These are phyloP conservation scores for Clonostachys chloroleuca DNA, from an alignment of 2,329 filamentous ascomycete species.

Conservation along the genomic window DNA sequence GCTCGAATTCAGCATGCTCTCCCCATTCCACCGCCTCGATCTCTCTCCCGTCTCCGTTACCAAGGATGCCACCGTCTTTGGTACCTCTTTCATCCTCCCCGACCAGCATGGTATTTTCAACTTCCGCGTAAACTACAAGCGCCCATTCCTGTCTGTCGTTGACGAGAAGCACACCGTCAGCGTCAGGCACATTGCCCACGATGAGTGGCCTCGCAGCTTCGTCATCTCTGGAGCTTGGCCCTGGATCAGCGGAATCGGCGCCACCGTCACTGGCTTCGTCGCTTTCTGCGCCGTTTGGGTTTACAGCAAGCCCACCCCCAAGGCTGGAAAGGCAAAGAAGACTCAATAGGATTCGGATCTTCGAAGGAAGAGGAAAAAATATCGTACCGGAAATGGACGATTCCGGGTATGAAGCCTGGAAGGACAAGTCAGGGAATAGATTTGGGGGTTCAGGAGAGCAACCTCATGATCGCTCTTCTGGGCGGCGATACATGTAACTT, in stretches of 20 bases:
- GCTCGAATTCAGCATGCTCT: conserved; percentile 98
- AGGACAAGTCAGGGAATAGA: too few relatives aligned
- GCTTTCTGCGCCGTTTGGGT: conserved; percentile 86
- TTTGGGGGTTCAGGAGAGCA: too few relatives aligned
- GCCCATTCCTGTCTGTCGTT: conserved; percentile 81
- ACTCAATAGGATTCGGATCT: conserved; percentile 27
- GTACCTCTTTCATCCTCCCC: conserved; percentile 73
- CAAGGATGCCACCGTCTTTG: conserved; percentile 68
- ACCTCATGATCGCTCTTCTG: too few relatives aligned
- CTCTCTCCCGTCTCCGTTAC: conserved; percentile 56
- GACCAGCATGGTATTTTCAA: conserved; percentile 99
- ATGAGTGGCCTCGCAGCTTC: conserved; percentile 92
- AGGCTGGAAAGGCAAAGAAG: conserved; percentile 35
- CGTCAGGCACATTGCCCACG: conserved; percentile 92
- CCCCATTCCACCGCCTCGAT: conserved; percentile 86
- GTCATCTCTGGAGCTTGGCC: conserved; percentile 89
- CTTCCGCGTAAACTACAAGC: conserved; percentile 96
- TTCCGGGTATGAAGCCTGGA: too few relatives aligned
- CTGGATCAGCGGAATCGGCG: conserved; percentile 85
- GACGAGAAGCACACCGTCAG: conserved; percentile 96
- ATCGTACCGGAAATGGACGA: not conserved
- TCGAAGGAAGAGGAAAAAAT: not conserved
- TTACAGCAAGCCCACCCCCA: conserved; percentile 51
- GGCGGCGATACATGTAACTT: too few relatives aligned
- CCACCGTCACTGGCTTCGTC: conserved; percentile 80